These are phyloP conservation scores for Exophiala spinifera DNA, from an alignment of 2,329 filamentous ascomycete species.

Conservation along the genomic window DNA sequence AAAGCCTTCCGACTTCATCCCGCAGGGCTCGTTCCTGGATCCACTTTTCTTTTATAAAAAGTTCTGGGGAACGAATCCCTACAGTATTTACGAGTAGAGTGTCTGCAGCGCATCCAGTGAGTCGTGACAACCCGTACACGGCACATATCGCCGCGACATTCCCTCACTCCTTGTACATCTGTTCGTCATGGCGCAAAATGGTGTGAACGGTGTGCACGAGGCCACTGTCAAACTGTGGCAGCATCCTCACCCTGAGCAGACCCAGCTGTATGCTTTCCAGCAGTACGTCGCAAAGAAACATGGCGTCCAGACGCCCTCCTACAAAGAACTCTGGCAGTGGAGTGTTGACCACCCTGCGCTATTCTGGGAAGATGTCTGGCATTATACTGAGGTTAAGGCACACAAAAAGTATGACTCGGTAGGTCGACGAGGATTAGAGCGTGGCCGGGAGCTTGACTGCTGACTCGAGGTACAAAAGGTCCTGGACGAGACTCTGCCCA, in stretches of 20 bases:
- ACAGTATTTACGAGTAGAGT: no score
- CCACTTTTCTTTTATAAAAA: not conserved
- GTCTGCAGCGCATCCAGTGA: not conserved
- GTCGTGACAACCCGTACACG: no score
- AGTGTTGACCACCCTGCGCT: slow-evolving; percentile 70
- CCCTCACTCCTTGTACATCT: not conserved
- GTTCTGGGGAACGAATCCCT: no score
- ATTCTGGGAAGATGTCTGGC: slow-evolving; percentile 87
- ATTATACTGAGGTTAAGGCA: slow-evolving; percentile 72
- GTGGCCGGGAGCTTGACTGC: not conserved
- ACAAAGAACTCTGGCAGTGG: slow-evolving; percentile 79
- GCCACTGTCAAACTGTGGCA: slow-evolving; percentile 61
- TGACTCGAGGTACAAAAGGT: slow-evolving; percentile 52
- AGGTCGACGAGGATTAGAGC: slow-evolving; percentile 17
- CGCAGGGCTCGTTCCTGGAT: not conserved
- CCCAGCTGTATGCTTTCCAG: slow-evolving; percentile 70
- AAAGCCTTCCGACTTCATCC: not conserved
- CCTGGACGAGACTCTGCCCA: slow-evolving; percentile 61
- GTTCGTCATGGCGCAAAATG: slow-evolving; percentile 14
- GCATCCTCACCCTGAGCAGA: slow-evolving; percentile 64
- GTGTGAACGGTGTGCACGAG: slow-evolving; percentile 9
- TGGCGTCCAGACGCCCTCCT: slow-evolving; percentile 59
- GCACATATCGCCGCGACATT: not conserved
- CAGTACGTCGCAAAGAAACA: slow-evolving; percentile 67
- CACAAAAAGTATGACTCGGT: slow-evolving; percentile 54